These are phyloP conservation scores for Sporisorium graminicola DNA, from an alignment of 1,284 basidiomycete genomes.

Conservation along the genomic window DNA sequence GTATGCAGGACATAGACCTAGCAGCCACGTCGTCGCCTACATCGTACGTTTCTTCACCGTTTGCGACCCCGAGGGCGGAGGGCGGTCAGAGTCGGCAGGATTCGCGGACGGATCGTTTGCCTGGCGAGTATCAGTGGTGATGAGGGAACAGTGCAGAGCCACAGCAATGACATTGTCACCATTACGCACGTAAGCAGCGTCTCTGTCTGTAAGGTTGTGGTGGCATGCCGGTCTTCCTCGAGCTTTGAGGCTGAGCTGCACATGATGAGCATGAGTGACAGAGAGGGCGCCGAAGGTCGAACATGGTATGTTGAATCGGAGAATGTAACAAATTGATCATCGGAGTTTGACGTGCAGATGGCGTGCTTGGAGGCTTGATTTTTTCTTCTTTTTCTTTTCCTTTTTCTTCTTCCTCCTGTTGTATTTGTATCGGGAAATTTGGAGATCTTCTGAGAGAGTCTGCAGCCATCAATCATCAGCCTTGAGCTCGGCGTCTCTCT, in stretches of 20 bases:
- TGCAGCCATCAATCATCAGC: background rate
- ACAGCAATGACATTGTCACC: background rate
- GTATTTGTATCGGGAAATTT: slow-evolving; percentile 3
- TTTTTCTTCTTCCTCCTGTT: background rate
- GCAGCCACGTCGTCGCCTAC: slow-evolving; percentile 22
- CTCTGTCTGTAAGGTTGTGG: background rate
- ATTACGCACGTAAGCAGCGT: background rate
- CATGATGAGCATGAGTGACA: background rate
- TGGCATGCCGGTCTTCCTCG: background rate
- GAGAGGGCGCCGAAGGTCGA: background rate
- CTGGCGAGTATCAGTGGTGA: slow-evolving; percentile 51
- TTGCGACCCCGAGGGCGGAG: slow-evolving; percentile 14
- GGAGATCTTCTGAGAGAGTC: background rate
- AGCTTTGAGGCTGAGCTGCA: background rate
- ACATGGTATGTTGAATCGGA: background rate
- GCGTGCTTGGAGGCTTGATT: background rate
- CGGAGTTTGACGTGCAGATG: background rate
- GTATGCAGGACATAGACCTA: slow-evolving; percentile 30
- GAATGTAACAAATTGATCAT: background rate
- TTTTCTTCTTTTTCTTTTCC: background rate
- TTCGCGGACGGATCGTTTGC: slow-evolving; percentile 23
- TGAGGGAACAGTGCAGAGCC: background rate
- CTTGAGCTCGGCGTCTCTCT: background rate
- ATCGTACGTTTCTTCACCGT: slow-evolving; percentile 37
- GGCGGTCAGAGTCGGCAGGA: slow-evolving; percentile 7